Evolutionary conservation across 2,329 filamentous ascomycete genomes (phyloP), one percentile per base, ranked within the genome.

Genomic region (Ophiostoma angusticollis): DNA sequence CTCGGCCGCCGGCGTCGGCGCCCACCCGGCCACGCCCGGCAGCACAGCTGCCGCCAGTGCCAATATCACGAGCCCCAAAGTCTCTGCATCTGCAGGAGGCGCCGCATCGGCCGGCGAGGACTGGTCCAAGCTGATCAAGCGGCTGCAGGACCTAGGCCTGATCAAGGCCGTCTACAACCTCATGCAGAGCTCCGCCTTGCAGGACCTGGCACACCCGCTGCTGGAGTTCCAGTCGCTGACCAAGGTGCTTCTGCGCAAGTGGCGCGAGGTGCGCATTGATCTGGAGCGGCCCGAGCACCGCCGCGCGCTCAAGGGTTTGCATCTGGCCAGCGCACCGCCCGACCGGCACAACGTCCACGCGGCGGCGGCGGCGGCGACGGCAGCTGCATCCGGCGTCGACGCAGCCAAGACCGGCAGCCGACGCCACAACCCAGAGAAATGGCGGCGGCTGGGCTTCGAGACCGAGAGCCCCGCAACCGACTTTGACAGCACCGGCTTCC

Each of bases 101-200:
- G 33, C 35, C 6, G 33, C 36, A 6, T 18, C 41, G 3, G 32
- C 59, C 1, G 62, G 59, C 13, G 78, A 84, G 44, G 89, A 96
- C 52, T 96, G 91, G 87, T 84, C 86, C 35, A 91, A 84, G 52
- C 93, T 96, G 52, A 87, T 98, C 58, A 94, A 94, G 64, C 72
- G 79, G 47, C 61, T 98, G 48, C 91, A 96, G 58, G 89, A 96
- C 59, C 63, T 96, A 22, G 91, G 89, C 1, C 75, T 96, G 28
- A 93, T 96, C 48, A 84, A 85, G 58, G 84, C 85, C 9, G 89
- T 94, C 12, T 95, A 86, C 58, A 75, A 76, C 47, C 72, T 98
- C 41, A 95, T 96, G 86, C 87, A 94, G 62, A 87, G 87, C 52
- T 89, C 85, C 21, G 80, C 86, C 2, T 67, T 96, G 46, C 85